Percentiles rank a stretch among this genome's conserved stretches.
These are phyloP conservation scores for Saccharomycopsis fodiens DNA, from an alignment of 805 yeast species.

Conservation along the genomic window DNA sequence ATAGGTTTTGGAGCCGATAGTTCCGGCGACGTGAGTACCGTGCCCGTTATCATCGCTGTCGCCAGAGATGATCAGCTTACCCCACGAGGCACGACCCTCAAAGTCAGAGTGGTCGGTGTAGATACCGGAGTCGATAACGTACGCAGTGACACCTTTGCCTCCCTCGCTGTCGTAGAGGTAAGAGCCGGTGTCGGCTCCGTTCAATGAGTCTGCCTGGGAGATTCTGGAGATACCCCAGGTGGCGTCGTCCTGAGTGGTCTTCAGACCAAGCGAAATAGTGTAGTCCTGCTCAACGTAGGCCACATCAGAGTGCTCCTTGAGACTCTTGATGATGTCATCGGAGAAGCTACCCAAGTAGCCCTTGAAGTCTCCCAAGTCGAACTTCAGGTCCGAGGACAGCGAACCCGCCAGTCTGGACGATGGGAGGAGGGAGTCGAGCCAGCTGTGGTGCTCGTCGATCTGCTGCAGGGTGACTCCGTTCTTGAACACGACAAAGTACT, in stretches of 20 bases:
- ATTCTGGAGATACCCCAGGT: constrained; percentile 74
- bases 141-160: constrained; percentile 53
- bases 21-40: constrained; percentile 64
- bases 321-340: constrained; percentile 62
- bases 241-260: constrained; percentile 51
- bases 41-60: constrained; percentile 55
- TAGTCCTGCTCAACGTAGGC: constrained; percentile 60
- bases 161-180: constrained; percentile 54
- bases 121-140: constrained; percentile 51
- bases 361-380: constrained; percentile 48
- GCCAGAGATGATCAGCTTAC: constrained; percentile 44
- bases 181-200: constrained; percentile 49
- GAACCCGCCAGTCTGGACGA: no score
- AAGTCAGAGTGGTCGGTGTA: constrained; percentile 48
- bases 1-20: constrained; percentile 48
- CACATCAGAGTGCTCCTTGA: constrained; percentile 59
- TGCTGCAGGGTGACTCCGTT: no score
- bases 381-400: constrained; percentile 27
- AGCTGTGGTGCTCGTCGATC: no score
- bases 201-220: constrained; percentile 56
- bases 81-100: constrained; percentile 56
- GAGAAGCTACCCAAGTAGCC: constrained; percentile 89
- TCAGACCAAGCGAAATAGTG: constrained; percentile 42
- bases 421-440: no score
- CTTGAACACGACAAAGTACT: no score